Evolutionary conservation across 805 yeast genomes (phyloP), one percentile per base, ranked within the genome.

Genomic region (Metschnikowia lochheadii): DNA sequence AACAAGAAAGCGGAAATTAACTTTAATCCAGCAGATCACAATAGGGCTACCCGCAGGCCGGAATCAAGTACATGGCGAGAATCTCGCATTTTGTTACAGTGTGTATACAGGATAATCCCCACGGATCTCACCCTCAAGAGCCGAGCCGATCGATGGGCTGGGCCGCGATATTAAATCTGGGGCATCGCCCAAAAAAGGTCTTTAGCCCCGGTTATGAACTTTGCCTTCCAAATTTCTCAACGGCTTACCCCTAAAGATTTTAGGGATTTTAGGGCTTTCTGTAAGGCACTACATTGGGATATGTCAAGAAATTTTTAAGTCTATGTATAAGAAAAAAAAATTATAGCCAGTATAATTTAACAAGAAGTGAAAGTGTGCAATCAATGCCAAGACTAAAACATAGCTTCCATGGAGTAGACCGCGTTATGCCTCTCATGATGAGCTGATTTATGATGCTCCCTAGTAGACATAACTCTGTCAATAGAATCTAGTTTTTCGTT

Each of bases 391-490:
- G 63, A 56, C 31, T 64, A 63, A 47, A 72, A 66, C 6, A 76
- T 68, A 51, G 73, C 77, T 44, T 63, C 71, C 52, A 77, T 56
- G 5, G 78, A 68, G 32, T 74, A 65, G 20, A 64, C 57, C 3
- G 78, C 76, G 46, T 64, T 59, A 44, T 54, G 55, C 49, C 69
- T 56, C 44, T 58, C 64, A 44, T 65, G 69, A 44, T 51, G 53
- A 52, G 46, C 26, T 6, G 38, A 29, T 18, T 15, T 4, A 13
- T 35, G 32, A 15, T 34, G 40, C 10, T 15, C 46, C 23, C 40
- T 33, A 3, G 40, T 35, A 26, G 40, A 36, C 23, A 35, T 23
- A 11, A 44, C 40, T 14, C 23, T 39, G 42, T 33, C 35, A 15
- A 17, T 13, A 23, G 40, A 32, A 26, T 26, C 34, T 36, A 33